phyloP scores from a whole-genome alignment of 257 asterid genomes.

The Linderniella brevidens region DNA sequence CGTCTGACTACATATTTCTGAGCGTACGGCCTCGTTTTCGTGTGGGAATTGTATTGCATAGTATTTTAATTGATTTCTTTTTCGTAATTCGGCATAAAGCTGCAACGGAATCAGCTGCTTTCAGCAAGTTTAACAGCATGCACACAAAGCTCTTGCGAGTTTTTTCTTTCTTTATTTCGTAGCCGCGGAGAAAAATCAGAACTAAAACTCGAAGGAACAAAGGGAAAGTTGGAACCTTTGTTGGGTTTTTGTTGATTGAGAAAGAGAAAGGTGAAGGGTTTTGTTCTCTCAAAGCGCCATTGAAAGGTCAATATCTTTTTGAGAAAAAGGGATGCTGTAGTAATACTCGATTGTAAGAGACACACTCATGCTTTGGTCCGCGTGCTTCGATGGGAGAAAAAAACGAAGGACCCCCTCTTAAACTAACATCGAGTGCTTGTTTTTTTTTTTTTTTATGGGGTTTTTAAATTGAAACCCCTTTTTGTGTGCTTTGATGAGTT shows the following conservation, averaged over 20 bases:
- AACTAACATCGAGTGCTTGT: no score
- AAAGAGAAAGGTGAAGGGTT: no score
- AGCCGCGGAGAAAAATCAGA: background rate
- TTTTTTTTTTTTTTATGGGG: slow-evolving; percentile 8
- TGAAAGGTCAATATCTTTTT: slow-evolving; percentile 77
- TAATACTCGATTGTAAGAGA: slow-evolving; percentile 34
- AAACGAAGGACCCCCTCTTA: slow-evolving; percentile 26
- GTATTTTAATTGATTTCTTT: slow-evolving; percentile 14
- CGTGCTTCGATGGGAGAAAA: slow-evolving; percentile 61
- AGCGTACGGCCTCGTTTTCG: slow-evolving; percentile 25
- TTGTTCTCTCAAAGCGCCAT: slow-evolving; percentile 16
- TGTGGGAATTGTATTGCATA: slow-evolving; percentile 27
- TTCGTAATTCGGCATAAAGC: slow-evolving; percentile 22
- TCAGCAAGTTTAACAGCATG: slow-evolving; percentile 36
- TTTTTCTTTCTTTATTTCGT: background rate
- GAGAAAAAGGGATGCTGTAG: slow-evolving; percentile 14
- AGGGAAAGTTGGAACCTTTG: slow-evolving; percentile 15
- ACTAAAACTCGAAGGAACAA: background rate
- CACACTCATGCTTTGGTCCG: slow-evolving; percentile 67
- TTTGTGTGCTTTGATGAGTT: slow-evolving; percentile 18
- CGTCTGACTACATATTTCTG: slow-evolving; percentile 14
- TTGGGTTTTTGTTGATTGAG: no score
- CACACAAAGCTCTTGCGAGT: slow-evolving; percentile 12
- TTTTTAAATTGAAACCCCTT: slow-evolving; percentile 11
- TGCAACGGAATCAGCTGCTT: slow-evolving; percentile 35